Evolutionary conservation across 805 yeast species (phyloP), one percentile per base, ranked within the genome.

Genomic region (Clavispora phyllophila): DNA sequence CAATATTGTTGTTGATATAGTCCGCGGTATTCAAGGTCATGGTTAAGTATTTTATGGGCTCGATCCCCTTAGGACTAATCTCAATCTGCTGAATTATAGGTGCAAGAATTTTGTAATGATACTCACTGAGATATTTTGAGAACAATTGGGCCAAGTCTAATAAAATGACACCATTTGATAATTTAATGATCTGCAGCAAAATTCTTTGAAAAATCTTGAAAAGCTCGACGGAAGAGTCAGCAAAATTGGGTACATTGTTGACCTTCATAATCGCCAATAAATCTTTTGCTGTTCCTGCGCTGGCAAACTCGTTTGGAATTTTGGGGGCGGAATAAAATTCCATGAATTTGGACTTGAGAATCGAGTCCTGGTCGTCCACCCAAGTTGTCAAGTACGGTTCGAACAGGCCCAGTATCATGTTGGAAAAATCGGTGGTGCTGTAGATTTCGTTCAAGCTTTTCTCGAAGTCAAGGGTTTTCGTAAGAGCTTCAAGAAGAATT

Each of bases 21-120:
- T 91, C 96, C 1, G 96, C 88, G 0, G 99, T 91, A 52, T 88
- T 87, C 27, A 91, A 65, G 9, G 89, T 75, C 57, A 87, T 66
- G 23, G 93, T 82, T 1, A 86, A 71, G 45, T 84, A 78, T 35
- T 73, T 74, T 15, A 87, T 65, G 1, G 87, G 81, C 50, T 85
- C 91, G 10, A 74, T 65, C 22, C 79, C 74, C 23, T 49, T 46
- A 3, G 55, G 53, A 23, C 48, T 46, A 3, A 34, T 41, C 20
- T 36, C 65, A 55, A 31, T 66, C 28, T 53, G 51, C 32, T 45
- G 24, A 19, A 65, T 39, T 7, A 69, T 62, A 5, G 73, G 73
- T 7, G 45, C 32, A 23, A 70, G 51, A 4, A 68, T 52, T 36
- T 58, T 52, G 38, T 54, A 50, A 41, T 64, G 60, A 45, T 65